A percentile compares a stretch with the other conserved stretches of the same genome.
These are phyloP conservation scores for Chlorencoelia australis DNA, from an alignment of 2,329 filamentous ascomycete genomes.

Conservation along the genomic window DNA sequence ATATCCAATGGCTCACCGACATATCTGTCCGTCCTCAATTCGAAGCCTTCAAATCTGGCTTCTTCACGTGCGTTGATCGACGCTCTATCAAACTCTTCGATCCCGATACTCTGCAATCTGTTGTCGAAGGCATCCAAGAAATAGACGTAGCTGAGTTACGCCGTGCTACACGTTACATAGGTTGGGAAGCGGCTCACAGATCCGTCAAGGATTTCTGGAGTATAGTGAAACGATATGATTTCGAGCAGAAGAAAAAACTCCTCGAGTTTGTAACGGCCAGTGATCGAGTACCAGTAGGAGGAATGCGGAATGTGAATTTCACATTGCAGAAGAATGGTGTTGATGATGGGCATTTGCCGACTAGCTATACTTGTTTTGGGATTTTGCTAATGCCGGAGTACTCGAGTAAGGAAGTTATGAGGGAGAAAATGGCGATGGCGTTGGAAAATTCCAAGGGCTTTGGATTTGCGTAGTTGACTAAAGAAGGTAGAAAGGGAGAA, in stretches of 20 bases:
- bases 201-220: constrained; percentile 77
- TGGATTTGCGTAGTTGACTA: constrained; percentile 68
- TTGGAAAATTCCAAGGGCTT: constrained; percentile 84
- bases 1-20: constrained; percentile 73
- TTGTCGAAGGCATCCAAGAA: constrained; percentile 74
- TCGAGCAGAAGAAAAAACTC: constrained; percentile 62
- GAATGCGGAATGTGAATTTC: constrained; percentile 73
- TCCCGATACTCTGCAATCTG: constrained; percentile 57
- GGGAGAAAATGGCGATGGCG: constrained; percentile 70
- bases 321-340: constrained; percentile 69
- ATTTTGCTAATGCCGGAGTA: constrained; percentile 82
- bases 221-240: constrained; percentile 58
- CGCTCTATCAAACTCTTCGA: constrained; percentile 61
- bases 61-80: constrained; percentile 61
- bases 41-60: constrained; percentile 71
- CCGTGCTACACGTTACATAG: constrained; percentile 66
- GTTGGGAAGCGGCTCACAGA: constrained; percentile 60
- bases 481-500: too few species aligned
- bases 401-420: constrained; percentile 55
- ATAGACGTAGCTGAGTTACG: constrained; percentile 71
- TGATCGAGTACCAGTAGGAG: constrained; percentile 81
- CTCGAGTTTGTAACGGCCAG: constrained; percentile 93
- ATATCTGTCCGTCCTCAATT: constrained; percentile 69
- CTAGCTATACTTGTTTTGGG: constrained; percentile 88
- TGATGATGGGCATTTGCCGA: constrained; percentile 59